Conservation (phyloP, 2,329 filamentous ascomycete genomes). For the Neocucurbitaria cava region DNA sequence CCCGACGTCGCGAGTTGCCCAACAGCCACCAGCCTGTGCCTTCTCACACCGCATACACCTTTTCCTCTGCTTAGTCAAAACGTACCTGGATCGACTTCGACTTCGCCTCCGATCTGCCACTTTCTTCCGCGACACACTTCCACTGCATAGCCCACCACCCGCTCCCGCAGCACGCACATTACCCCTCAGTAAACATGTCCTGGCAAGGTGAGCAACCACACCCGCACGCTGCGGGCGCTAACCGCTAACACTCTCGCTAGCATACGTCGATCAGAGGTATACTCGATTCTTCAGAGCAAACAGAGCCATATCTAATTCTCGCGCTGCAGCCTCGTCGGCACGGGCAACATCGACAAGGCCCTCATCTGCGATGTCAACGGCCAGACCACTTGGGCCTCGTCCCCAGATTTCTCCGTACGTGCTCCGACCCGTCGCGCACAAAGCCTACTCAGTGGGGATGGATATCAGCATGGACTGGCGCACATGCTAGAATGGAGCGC, state of each 20-base stretch:
- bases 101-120: slow-evolving; percentile 18
- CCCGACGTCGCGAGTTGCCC: slow-evolving; percentile 23
- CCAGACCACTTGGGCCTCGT: slow-evolving; percentile 76
- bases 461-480: not conserved
- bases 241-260: slow-evolving; percentile 37
- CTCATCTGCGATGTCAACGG: slow-evolving; percentile 58
- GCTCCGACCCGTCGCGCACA: slow-evolving; percentile 8
- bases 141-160: slow-evolving; percentile 19
- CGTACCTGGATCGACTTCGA: slow-evolving; percentile 27
- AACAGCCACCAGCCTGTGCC: slow-evolving; percentile 19
- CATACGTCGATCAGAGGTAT: slow-evolving; percentile 53
- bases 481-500: slow-evolving; percentile 3
- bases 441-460: too few species aligned
- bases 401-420: slow-evolving; percentile 81
- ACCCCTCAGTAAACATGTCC: slow-evolving; percentile 48
- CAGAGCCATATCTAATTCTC: slow-evolving; percentile 19
- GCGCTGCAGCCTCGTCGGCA: slow-evolving; percentile 49
- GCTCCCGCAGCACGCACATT: slow-evolving; percentile 32
- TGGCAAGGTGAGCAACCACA: slow-evolving; percentile 49
- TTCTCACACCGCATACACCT: slow-evolving; percentile 31
- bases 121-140: slow-evolving; percentile 12
- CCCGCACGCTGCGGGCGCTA: slow-evolving; percentile 1
- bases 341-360: slow-evolving; percentile 56
- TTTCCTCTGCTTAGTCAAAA: slow-evolving; percentile 34
- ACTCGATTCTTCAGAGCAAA: not conserved